phyloP scores from a whole-genome alignment of 257 asterid genomes.

The Cordia subcordata region DNA sequence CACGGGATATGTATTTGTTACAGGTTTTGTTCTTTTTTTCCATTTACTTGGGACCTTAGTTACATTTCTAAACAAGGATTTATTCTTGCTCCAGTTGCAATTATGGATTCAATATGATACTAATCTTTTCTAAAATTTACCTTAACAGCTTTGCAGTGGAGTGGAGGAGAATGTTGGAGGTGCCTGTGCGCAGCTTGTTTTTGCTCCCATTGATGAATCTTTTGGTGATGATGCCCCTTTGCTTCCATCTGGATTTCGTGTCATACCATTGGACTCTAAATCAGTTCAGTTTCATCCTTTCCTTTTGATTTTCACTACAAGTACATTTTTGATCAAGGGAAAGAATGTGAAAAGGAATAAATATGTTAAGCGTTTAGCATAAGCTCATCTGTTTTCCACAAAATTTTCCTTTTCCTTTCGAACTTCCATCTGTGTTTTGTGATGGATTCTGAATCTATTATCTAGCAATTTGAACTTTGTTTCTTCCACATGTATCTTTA shows the following conservation, averaged over 20 bases:
- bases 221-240: constrained; percentile 90
- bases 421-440: too few relatives aligned
- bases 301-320: background rate
- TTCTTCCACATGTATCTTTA: too few relatives aligned
- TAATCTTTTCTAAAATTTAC: constrained; percentile 1
- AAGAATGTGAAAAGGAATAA: too few relatives aligned
- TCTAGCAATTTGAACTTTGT: too few relatives aligned
- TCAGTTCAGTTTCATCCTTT: constrained; percentile 55
- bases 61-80: background rate
- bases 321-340: background rate
- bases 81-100: background rate
- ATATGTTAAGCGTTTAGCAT: background rate
- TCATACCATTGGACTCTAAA: constrained; percentile 84
- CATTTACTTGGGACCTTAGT: background rate
- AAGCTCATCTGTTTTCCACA: too few relatives aligned
- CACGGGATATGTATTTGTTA: constrained; percentile 77
- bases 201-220: constrained; percentile 90
- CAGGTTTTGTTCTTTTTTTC: constrained; percentile 41
- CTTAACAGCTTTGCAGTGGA: constrained; percentile 76
- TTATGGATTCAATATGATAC: background rate
- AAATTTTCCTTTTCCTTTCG: too few relatives aligned
- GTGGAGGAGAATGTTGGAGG: constrained; percentile 72
- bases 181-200: constrained; percentile 88
- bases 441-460: too few relatives aligned
- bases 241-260: constrained; percentile 91